These are phyloP conservation scores for Piromyces finnis DNA, from an alignment of 192 early-diverging fungal species.

Conservation along the genomic window DNA sequence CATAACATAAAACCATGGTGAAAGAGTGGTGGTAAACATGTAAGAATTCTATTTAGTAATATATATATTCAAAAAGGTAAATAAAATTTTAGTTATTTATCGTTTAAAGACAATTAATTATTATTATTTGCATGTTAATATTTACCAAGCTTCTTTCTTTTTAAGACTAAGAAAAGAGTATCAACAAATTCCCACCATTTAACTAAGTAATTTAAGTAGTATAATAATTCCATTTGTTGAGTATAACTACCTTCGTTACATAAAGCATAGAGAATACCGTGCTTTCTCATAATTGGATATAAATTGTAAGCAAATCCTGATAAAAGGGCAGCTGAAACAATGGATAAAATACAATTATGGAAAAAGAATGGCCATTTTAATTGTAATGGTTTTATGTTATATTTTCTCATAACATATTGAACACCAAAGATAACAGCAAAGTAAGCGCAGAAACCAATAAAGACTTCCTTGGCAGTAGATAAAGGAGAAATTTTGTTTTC, in stretches of 20 bases:
- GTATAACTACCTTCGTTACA: conserved; percentile 54
- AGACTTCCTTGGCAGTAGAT: conserved; percentile 24
- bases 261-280: conserved; percentile 54
- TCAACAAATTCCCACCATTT: conserved; percentile 82
- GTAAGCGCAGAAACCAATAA: conserved; percentile 27
- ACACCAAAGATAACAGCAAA: conserved; percentile 65
- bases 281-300: conserved; percentile 39
- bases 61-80: too few relatives aligned
- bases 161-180: conserved; percentile 69
- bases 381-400: conserved; percentile 39
- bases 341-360: conserved; percentile 63
- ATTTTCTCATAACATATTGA: conserved; percentile 39
- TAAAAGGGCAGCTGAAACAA: conserved; percentile 47
- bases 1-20: conserved; percentile 73
- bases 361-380: conserved; percentile 51
- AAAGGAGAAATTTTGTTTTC: conserved; percentile 6
- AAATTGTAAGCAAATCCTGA: conserved; percentile 59
- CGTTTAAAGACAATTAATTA: too few relatives aligned
- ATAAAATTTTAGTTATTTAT: too few relatives aligned
- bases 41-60: conserved; percentile 35
- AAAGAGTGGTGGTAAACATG: conserved; percentile 86
- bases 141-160: conserved; percentile 55
- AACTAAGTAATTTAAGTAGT: conserved; percentile 83
- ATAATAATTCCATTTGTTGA: conserved; percentile 59
- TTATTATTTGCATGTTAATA: too few relatives aligned